Conservation (phyloP, 768 basidiomycete species). For the Amanita polypyramis region DNA sequence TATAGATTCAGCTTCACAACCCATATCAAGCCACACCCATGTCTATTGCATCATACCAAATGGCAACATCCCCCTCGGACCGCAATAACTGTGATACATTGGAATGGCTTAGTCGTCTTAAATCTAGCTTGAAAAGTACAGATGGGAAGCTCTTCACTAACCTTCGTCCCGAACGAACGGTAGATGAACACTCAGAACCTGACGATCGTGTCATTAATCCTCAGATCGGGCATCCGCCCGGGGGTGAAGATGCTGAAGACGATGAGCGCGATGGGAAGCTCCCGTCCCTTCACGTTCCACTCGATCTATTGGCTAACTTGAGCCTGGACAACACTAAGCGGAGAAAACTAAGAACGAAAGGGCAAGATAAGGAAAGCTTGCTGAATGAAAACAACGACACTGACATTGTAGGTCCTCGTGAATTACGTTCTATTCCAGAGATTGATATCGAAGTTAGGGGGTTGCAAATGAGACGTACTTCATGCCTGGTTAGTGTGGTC, state of each 20-base stretch:
- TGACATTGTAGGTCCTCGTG: slow-evolving; percentile 42
- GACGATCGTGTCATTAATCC: slow-evolving; percentile 12
- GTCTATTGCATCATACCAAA: slow-evolving; percentile 67
- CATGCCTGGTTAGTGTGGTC: slow-evolving; percentile 47
- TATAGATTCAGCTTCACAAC: slow-evolving; percentile 50
- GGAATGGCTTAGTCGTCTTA: slow-evolving; percentile 68
- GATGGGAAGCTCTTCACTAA: slow-evolving; percentile 38
- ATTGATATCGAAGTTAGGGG: slow-evolving; percentile 34
- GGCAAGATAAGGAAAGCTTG: slow-evolving; percentile 22
- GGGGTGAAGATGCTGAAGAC: slow-evolving; percentile 18
- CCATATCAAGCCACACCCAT: slow-evolving; percentile 73
- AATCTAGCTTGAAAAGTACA: slow-evolving; percentile 44
- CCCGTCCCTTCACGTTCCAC: slow-evolving; percentile 51
- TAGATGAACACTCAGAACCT: slow-evolving; percentile 14
- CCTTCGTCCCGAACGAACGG: slow-evolving; percentile 18
- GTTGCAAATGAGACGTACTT: slow-evolving; percentile 77
- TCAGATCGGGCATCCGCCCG: slow-evolving; percentile 13
- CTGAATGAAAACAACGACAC: slow-evolving; percentile 44
- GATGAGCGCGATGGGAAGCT: slow-evolving; percentile 35
- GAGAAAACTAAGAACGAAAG: slow-evolving; percentile 26
- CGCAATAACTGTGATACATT: slow-evolving; percentile 55
- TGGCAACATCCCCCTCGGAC: slow-evolving; percentile 71
- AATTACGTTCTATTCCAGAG: neutral
- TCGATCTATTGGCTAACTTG: slow-evolving; percentile 67
- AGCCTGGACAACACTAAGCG: slow-evolving; percentile 47